Evolutionary conservation across 805 yeast species (phyloP).

Genomic region (Candida suzukii): DNA sequence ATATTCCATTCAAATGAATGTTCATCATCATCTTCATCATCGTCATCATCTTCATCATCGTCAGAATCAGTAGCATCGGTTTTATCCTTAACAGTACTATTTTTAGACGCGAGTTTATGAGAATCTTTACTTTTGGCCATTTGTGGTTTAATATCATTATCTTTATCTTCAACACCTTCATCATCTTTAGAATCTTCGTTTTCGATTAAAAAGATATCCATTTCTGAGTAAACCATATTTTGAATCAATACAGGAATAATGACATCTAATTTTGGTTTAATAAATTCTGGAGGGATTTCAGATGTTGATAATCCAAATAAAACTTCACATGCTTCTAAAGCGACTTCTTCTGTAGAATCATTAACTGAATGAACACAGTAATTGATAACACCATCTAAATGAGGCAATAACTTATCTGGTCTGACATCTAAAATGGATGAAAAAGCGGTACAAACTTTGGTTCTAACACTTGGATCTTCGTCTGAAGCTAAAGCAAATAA

Average conservation of each 20-base stretch:
- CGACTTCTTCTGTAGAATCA: constrained; percentile 60
- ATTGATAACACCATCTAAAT: constrained; percentile 77
- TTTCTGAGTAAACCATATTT: constrained; percentile 85
- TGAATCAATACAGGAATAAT: constrained; percentile 74
- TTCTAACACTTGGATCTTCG: constrained; percentile 50
- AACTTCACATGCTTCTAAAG: constrained; percentile 91
- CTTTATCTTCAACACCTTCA: constrained; percentile 70
- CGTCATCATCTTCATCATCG: constrained; percentile 60
- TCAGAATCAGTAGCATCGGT: constrained; percentile 33
- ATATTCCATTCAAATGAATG: constrained; percentile 79
- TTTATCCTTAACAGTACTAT: constrained; percentile 1
- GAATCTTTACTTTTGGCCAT: constrained; percentile 58
- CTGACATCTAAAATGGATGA: constrained; percentile 62
- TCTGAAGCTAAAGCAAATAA: constrained; percentile 68
- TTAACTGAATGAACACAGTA: constrained; percentile 77
- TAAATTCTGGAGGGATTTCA: constrained; percentile 45
- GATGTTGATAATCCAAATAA: constrained; percentile 67
- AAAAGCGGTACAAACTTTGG: constrained; percentile 74
- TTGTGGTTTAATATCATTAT: constrained; percentile 82
- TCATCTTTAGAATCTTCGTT: constrained; percentile 67
- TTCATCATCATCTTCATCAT: constrained; percentile 64
- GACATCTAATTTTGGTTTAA: constrained; percentile 49
- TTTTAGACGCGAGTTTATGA: constrained; percentile 21
- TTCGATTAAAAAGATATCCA: constrained; percentile 61
- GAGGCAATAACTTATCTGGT: constrained; percentile 76